A percentile compares a stretch with the other conserved stretches of the same genome.
phyloP scores from a whole-genome alignment of 2,329 filamentous ascomycete genomes.

The Ophiognomonia clavigignenti-juglandacearum region DNA sequence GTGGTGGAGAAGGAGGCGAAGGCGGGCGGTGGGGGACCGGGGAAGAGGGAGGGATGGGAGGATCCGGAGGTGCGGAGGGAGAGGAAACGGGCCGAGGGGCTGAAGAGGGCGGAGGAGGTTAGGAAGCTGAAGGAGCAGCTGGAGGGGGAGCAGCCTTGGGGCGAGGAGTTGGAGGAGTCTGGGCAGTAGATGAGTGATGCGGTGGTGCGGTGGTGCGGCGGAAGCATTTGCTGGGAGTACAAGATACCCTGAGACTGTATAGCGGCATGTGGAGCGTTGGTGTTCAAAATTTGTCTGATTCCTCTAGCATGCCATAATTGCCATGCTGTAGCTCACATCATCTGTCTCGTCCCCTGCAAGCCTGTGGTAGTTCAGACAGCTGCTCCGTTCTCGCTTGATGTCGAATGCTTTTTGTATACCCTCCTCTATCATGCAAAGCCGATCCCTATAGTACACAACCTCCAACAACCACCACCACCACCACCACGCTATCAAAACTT shows the following conservation, averaged over 20 bases:
- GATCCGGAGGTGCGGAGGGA: constrained; percentile 45
- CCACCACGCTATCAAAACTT: not conserved
- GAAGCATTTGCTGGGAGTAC: not conserved
- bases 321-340: no score
- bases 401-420: not conserved
- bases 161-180: constrained; percentile 1
- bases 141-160: constrained; percentile 16
- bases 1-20: constrained; percentile 24
- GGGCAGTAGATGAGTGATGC: no score
- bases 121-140: constrained; percentile 36
- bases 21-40: not conserved
- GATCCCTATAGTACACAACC: constrained; percentile 6
- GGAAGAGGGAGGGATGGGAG: constrained; percentile 44
- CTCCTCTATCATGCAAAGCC: not conserved
- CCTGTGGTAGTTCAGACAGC: no score
- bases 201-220: not conserved
- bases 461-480: no score
- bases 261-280: not conserved
- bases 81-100: constrained; percentile 53
- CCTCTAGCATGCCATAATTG: no score
- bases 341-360: no score
- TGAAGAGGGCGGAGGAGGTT: constrained; percentile 45
- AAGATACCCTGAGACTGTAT: not conserved
- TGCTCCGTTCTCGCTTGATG: no score
- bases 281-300: not conserved